A percentile compares a stretch with the other conserved stretches of the same genome.
Conservation (phyloP, 768 basidiomycete genomes). For the Tulasnella sp. region DNA sequence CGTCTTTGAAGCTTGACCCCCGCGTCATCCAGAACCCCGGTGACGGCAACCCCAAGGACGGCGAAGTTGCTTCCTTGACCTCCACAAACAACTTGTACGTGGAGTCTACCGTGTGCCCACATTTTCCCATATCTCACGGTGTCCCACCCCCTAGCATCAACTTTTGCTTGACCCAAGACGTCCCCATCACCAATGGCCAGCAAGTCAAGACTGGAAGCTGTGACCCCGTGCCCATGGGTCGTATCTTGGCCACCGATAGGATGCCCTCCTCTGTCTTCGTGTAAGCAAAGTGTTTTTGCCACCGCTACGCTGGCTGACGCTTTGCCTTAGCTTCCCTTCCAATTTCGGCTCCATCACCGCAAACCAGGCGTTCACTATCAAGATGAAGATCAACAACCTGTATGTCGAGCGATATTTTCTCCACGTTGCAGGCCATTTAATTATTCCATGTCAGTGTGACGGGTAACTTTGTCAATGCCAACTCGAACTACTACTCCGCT, state of each 20-base stretch:
- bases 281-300: background rate
- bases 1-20: background rate
- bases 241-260: slow-evolving; percentile 22
- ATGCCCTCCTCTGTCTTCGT: slow-evolving; percentile 15
- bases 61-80: slow-evolving; percentile 26
- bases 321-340: slow-evolving; percentile 10
- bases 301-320: background rate
- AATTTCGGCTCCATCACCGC: slow-evolving; percentile 13
- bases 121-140: too few relatives aligned
- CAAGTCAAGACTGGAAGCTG: slow-evolving; percentile 24
- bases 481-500: slow-evolving; percentile 23
- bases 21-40: background rate
- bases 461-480: slow-evolving; percentile 28
- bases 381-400: slow-evolving; percentile 19
- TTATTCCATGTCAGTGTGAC: slow-evolving; percentile 19
- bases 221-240: slow-evolving; percentile 27
- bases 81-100: slow-evolving; percentile 27
- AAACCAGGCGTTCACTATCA: slow-evolving; percentile 16
- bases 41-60: slow-evolving; percentile 15
- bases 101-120: too few relatives aligned
- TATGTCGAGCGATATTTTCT: slow-evolving; percentile 23
- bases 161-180: slow-evolving; percentile 21
- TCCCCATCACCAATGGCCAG: slow-evolving; percentile 27
- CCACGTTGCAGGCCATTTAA: slow-evolving; percentile 25
- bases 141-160: slow-evolving; percentile 19